These are phyloP conservation scores for Claviceps lovelessii DNA, from an alignment of 2,329 filamentous ascomycete genomes.

Conservation along the genomic window DNA sequence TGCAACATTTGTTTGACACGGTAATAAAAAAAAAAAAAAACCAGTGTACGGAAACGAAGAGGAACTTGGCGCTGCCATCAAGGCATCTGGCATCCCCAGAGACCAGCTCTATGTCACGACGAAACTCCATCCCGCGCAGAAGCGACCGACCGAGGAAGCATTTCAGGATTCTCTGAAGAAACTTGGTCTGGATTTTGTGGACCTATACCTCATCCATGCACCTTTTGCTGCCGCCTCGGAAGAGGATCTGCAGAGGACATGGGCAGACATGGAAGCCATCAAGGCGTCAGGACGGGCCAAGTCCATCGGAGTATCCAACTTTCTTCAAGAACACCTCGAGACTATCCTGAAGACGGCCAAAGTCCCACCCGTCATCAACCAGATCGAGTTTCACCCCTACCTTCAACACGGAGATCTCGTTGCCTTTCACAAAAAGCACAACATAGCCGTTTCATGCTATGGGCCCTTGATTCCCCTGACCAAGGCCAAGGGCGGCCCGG, in stretches of 20 bases:
- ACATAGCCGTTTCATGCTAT: conserved; percentile 44
- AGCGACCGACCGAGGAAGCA: conserved; percentile 30
- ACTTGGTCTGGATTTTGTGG: conserved; percentile 56
- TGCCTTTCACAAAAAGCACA: conserved; percentile 40
- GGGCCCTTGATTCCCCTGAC: conserved; percentile 38
- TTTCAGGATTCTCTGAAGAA: conserved; percentile 47
- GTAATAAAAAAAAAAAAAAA: not conserved
- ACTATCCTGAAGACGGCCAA: conserved; percentile 42
- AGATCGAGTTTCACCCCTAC: conserved; percentile 72
- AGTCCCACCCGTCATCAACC: conserved; percentile 55
- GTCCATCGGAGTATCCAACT: conserved; percentile 71
- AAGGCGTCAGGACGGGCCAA: conserved; percentile 48
- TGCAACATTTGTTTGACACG: not conserved
- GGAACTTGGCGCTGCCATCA: conserved; percentile 59
- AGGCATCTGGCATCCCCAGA: conserved; percentile 47
- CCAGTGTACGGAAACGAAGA: conserved; percentile 50
- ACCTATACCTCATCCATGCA: conserved; percentile 52
- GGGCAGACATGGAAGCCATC: conserved; percentile 51
- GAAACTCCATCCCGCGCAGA: conserved; percentile 32
- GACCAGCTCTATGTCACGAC: conserved; percentile 55
- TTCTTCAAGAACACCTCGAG: conserved; percentile 41
- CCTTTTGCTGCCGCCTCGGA: conserved; percentile 38
- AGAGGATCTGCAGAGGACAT: conserved; percentile 41
- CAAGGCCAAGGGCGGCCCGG: conserved; percentile 34
- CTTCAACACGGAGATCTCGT: conserved; percentile 49